Percentiles rank a stretch among this genome's conserved stretches.
These are phyloP conservation scores for Tetratostichococcus sp. DNA, from an alignment of 139 green algal species.

Conservation along the genomic window DNA sequence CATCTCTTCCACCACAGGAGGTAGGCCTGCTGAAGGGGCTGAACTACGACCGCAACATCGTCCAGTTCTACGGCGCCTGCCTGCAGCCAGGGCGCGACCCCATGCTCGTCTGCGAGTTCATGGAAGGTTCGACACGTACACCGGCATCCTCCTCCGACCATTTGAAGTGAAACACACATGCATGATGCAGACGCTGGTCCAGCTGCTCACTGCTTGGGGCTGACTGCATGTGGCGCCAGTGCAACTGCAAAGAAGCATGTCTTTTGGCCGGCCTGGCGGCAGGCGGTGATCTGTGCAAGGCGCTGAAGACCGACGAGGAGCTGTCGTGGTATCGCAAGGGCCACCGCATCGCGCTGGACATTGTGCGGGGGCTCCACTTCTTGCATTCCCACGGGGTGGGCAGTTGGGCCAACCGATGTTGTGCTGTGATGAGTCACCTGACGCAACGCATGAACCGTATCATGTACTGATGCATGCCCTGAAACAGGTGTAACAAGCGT, in stretches of 20 bases:
- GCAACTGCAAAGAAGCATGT: too few relatives aligned
- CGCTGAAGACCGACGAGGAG: slow-evolving; percentile 4
- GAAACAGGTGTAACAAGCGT: too few relatives aligned
- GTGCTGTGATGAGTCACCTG: too few relatives aligned
- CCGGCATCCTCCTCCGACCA: too few relatives aligned
- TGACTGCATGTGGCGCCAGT: too few relatives aligned
- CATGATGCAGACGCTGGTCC: too few relatives aligned
- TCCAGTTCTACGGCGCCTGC: slow-evolving; percentile 77
- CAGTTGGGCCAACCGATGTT: too few relatives aligned
- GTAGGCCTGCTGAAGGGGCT: background rate
- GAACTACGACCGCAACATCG: slow-evolving; percentile 69
- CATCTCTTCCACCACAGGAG: background rate
- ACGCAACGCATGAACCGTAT: too few relatives aligned
- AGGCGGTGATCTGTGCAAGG: slow-evolving; percentile 12
- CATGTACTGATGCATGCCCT: too few relatives aligned
- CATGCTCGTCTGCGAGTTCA: slow-evolving; percentile 1
- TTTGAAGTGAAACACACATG: too few relatives aligned
- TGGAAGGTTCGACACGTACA: background rate
- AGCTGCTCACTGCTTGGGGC: too few relatives aligned
- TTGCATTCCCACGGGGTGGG: slow-evolving; percentile 9
- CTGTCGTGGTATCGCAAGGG: slow-evolving; percentile 13
- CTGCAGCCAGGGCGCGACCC: slow-evolving; percentile 34
- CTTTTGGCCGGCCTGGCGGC: too few relatives aligned
- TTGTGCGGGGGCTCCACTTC: slow-evolving; percentile 10
- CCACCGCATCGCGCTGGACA: slow-evolving; percentile 7